phyloP scores from a whole-genome alignment of 306 rosid genomes.

The Lathyrus tuberosus region DNA sequence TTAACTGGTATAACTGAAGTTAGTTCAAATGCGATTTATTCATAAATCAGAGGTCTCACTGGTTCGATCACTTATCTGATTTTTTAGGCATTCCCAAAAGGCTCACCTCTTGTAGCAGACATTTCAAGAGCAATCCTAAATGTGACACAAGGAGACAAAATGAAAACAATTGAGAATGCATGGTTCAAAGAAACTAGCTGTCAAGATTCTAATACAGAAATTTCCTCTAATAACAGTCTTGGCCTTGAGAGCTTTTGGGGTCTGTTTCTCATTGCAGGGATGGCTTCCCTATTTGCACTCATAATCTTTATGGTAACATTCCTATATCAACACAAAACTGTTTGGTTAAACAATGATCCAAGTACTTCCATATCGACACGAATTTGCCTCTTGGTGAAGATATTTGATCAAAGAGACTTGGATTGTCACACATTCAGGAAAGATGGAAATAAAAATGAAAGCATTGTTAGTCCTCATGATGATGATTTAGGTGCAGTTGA shows the following conservation, averaged over 20 bases:
- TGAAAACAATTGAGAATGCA: constrained; percentile 46
- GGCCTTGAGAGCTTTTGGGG: constrained; percentile 52
- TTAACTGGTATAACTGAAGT: no score
- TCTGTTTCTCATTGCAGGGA: constrained; percentile 53
- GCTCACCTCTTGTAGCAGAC: constrained; percentile 46
- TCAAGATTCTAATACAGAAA: constrained; percentile 26
- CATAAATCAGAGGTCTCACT: no score
- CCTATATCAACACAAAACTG: constrained; percentile 37
- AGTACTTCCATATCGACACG: constrained; percentile 37
- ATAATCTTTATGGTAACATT: constrained; percentile 31
- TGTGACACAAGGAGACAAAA: constrained; percentile 53
- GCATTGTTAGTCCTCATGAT: neutral
- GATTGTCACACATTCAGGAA: constrained; percentile 51
- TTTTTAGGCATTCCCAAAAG: constrained; percentile 3
- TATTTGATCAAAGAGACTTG: constrained; percentile 47
- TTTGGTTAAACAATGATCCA: constrained; percentile 1
- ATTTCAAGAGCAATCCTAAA: constrained; percentile 60
- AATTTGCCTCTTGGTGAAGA: constrained; percentile 22
- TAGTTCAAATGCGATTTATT: no score
- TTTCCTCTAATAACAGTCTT: constrained; percentile 48
- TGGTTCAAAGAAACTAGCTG: constrained; percentile 49
- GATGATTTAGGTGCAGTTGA: constrained; percentile 1
- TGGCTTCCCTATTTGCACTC: constrained; percentile 43
- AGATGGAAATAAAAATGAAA: constrained; percentile 12
- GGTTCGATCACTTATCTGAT: no score